Base-by-base conservation (phyloP, 208 protist genomes). In the Crithidia brevicula region DNA sequence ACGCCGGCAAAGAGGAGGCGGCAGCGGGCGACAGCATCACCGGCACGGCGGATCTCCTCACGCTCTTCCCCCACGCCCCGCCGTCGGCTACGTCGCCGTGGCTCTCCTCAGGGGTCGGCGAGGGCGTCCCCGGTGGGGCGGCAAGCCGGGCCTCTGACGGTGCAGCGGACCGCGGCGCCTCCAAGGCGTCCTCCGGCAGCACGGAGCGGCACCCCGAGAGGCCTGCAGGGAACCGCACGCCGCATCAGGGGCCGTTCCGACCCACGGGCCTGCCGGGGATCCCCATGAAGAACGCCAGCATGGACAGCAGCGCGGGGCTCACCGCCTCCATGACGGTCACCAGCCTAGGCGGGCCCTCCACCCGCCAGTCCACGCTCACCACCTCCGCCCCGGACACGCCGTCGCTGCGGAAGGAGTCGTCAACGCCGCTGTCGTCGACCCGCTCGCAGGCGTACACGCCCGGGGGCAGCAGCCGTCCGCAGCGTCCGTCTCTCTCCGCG, bases 401-500 rank as follows among this genome's bases (percentile, higher is more conserved):
- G 64, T 67, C 64, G 9, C 57, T 78, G 34, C 47, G 64, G 13
- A 79, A 72, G 61, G 61, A 67, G 51, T 22, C 33, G 23, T 47
- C 61, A 20, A 79, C 67, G 54, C 57, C 69, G 31, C 27, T 56
- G 38, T 65, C 72, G 6, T 36, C 57, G 9, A 63, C 34, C 25
- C 72, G 68, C 36, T 53, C 72, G 15, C 67, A 64, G 57, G 73
- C 62, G 16, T 70, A 76, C 54, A 54, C 69, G 2, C 43, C 72
- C 28, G 62, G 46, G 16, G 64, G 54, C 47, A 27, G 16, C 40
- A 27, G 30, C 33, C 79, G 76, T 11, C 65, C 52, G 23, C 77
- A 82, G 59, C 76, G 81, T 4, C 70, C 74, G 0, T 69, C 73
- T 8, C 63, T 86, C 15, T 73, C 77, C 28, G 68, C 81, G 0